Evolutionary conservation across 768 basidiomycete genomes (phyloP), one percentile per base, ranked within the genome.

Genomic region (Tylopilus vinaceipallidus): DNA sequence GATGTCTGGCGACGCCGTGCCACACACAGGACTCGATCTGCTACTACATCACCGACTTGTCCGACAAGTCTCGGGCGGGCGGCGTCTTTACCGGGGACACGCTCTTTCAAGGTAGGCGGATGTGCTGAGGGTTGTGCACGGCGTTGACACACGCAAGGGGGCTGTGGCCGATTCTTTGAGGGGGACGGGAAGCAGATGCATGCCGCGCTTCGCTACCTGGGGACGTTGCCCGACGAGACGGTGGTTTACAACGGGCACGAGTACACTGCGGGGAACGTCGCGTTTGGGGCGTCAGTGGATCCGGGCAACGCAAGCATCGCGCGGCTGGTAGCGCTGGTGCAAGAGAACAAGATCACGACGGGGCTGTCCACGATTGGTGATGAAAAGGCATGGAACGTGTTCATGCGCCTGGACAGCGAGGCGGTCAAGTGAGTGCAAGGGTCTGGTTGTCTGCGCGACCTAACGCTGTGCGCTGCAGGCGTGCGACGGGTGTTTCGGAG

Each of bases 21-120:
- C 95, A 98, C 67, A 98, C 95, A 3, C 89, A 90, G 64, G 95
- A 98, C 70, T 97, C 95, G 14, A 95, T 95, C 59, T 97, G 90
- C 74, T 98, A 84, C 74, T 78, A 88, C 65, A 78, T 84, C 47
- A 91, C 86, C 27, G 66, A 74, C 19, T 55, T 64, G 20, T 69
- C 79, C 22, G 59, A 73, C 41, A 64, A 67, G 22, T 59, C 61
- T 10, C 82, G 83, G 52, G 73, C 86, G 0, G 86, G 87, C 17
- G 86, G 76, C 14, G 91, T 98, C 32, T 95, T 98, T 70, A 97
- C 95, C 0, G 95, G 95, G 14, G 93, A 97, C 64, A 97, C 93
- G 1, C 82, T 97, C 46, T 95, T 97, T 74, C 68, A 74, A 49
- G 77, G 74, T 52, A 53, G 39, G 14, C 16, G 2, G 6, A 12